A percentile compares a stretch with the other conserved stretches of the same genome.
These are phyloP conservation scores for Linderina pennispora DNA, from an alignment of 192 early-diverging fungal species.

Conservation along the genomic window DNA sequence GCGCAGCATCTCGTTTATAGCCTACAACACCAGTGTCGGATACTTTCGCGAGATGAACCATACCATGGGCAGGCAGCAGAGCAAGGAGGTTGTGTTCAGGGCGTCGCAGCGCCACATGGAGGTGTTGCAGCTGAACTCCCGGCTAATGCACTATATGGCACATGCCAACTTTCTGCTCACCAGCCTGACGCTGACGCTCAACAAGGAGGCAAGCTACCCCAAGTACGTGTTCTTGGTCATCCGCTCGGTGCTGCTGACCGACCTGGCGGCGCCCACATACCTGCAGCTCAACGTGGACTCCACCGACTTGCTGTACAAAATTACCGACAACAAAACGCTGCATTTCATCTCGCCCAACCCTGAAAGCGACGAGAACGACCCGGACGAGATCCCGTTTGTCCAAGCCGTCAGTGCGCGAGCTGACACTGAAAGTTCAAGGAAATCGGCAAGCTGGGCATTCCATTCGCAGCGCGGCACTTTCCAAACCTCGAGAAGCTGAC, in stretches of 20 bases:
- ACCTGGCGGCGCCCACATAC: constrained; percentile 34
- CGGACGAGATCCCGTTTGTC: constrained; percentile 35
- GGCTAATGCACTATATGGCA: constrained; percentile 47
- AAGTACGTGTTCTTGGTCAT: constrained; percentile 42
- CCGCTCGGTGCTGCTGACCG: constrained; percentile 41
- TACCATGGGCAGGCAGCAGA: constrained; percentile 33
- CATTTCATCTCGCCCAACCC: constrained; percentile 30
- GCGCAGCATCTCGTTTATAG: constrained; percentile 28
- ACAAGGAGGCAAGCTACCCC: constrained; percentile 32
- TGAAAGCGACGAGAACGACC: not conserved
- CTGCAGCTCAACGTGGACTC: constrained; percentile 43
- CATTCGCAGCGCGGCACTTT: constrained; percentile 45
- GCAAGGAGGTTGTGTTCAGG: constrained; percentile 35
- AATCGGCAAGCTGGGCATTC: constrained; percentile 47
- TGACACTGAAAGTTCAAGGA: constrained; percentile 38
- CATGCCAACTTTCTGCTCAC: constrained; percentile 45
- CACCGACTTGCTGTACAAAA: constrained; percentile 43
- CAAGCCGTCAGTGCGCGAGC: constrained; percentile 46
- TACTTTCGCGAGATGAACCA: constrained; percentile 48
- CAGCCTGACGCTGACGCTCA: constrained; percentile 32
- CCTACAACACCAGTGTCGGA: constrained; percentile 20
- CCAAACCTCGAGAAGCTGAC: constrained; percentile 34
- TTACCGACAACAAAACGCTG: constrained; percentile 40
- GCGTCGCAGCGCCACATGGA: constrained; percentile 43
- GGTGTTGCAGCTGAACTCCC: constrained; percentile 35